A percentile compares a stretch with the other conserved stretches of the same genome.
These are phyloP conservation scores for Monotropa hypopitys DNA, from an alignment of 179 eudicot genomes.

Conservation along the genomic window DNA sequence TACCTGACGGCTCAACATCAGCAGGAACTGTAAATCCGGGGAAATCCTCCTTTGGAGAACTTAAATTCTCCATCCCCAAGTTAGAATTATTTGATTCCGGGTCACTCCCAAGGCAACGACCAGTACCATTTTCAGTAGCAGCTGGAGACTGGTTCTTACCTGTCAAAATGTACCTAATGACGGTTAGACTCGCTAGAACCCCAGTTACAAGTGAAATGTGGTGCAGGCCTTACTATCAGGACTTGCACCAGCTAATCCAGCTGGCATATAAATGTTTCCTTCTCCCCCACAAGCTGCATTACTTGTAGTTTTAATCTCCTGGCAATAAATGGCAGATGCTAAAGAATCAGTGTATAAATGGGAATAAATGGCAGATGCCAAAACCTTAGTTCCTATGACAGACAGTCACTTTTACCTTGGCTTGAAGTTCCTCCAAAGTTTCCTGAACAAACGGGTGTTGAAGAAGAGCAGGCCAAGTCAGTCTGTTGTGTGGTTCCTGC, in stretches of 20 bases:
- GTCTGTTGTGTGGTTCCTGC: conserved; percentile 80
- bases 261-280: conserved; percentile 30
- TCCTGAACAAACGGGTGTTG: conserved; percentile 89
- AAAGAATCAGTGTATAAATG: conserved; percentile 13
- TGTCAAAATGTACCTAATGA: conserved; percentile 13
- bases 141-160: conserved; percentile 25
- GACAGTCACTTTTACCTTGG: conserved; percentile 25
- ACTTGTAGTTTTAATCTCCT: conserved; percentile 46
- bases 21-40: conserved; percentile 44
- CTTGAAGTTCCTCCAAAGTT: conserved; percentile 33
- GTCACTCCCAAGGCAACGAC: conserved; percentile 21
- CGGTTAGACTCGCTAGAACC: conserved; percentile 9
- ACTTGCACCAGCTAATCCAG: conserved; percentile 27
- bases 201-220: background rate
- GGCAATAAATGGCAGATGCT: conserved; percentile 11
- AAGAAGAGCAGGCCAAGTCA: conserved; percentile 94
- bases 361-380: conserved; percentile 6
- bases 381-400: conserved; percentile 2
- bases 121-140: conserved; percentile 18
- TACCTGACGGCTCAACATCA: conserved; percentile 33
- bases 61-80: conserved; percentile 13
- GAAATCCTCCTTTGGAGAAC: conserved; percentile 38
- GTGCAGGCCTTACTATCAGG: conserved; percentile 47
- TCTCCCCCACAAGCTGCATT: conserved; percentile 46
- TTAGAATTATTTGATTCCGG: conserved; percentile 23